These are phyloP conservation scores for Lithospermum erythrorhizon DNA, from an alignment of 257 asterid genomes.

Conservation along the genomic window DNA sequence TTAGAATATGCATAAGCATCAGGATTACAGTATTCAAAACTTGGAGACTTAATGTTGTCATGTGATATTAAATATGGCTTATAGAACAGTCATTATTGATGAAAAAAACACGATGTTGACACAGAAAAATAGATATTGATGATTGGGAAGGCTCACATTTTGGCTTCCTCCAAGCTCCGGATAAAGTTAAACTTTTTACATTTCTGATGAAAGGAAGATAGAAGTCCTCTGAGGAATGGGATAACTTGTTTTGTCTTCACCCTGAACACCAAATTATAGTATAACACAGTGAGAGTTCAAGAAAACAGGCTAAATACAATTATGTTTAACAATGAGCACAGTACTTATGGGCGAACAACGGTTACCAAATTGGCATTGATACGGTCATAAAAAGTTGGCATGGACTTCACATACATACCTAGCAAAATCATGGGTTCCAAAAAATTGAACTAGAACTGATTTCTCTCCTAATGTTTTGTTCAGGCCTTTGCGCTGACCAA, in stretches of 20 bases:
- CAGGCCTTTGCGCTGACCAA: conserved; percentile 56
- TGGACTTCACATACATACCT: conserved; percentile 33
- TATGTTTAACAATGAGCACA: neutral
- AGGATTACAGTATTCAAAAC: neutral
- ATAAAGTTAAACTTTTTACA: conserved; percentile 74
- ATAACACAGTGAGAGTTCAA: conserved; percentile 8
- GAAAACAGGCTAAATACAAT: neutral
- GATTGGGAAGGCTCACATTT: conserved; percentile 48
- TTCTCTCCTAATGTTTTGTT: conserved; percentile 65
- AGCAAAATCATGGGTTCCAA: conserved; percentile 98
- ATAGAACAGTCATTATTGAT: neutral
- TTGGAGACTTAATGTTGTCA: neutral
- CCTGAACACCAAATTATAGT: conserved; percentile 35
- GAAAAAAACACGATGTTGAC: neutral
- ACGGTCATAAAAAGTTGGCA: neutral
- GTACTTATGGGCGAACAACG: neutral
- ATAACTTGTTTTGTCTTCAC: conserved; percentile 61
- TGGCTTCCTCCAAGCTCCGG: conserved; percentile 82
- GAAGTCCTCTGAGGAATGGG: conserved; percentile 82
- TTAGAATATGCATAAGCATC: neutral
- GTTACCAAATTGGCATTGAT: neutral
- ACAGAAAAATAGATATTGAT: conserved; percentile 5
- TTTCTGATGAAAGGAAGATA: conserved; percentile 77
- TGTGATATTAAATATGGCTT: too few species aligned
- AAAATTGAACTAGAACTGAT: conserved; percentile 84